Evolutionary conservation across 768 basidiomycete species (phyloP).

Genomic region (Boletus huronensis): DNA sequence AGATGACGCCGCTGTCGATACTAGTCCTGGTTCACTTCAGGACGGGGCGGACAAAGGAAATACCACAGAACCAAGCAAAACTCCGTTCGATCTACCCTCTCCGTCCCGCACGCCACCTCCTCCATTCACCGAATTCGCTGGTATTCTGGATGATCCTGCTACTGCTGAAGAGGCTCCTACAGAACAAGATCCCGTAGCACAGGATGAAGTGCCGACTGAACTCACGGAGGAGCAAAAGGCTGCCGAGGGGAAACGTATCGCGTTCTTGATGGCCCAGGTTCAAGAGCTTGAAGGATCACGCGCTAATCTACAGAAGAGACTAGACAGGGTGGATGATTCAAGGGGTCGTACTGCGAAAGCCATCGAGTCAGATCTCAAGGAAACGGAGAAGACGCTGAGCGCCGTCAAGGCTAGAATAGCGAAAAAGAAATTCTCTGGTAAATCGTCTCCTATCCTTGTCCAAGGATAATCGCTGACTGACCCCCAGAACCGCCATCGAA

Average conservation of each 20-base stretch:
- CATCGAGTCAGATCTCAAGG: slow-evolving; percentile 18
- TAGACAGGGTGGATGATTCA: slow-evolving; percentile 8
- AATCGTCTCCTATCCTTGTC: background rate
- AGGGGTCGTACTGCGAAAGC: background rate
- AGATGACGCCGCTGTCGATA: slow-evolving; percentile 12
- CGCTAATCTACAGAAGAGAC: background rate
- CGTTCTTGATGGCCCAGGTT: slow-evolving; percentile 18
- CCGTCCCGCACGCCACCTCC: slow-evolving; percentile 25
- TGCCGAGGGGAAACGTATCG: slow-evolving; percentile 19
- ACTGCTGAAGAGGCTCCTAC: slow-evolving; percentile 4
- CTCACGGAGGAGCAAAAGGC: slow-evolving; percentile 22
- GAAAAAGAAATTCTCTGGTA: slow-evolving; percentile 24
- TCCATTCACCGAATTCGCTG: slow-evolving; percentile 23
- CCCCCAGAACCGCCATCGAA: slow-evolving; percentile 7
- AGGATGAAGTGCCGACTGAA: slow-evolving; percentile 17
- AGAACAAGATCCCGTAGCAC: slow-evolving; percentile 11
- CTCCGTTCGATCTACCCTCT: slow-evolving; percentile 6
- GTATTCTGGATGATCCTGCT: background rate
- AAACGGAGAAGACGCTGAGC: slow-evolving; percentile 7
- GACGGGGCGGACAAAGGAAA: background rate
- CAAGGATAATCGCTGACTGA: background rate
- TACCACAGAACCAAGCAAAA: background rate
- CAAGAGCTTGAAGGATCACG: slow-evolving; percentile 10
- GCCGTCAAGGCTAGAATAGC: slow-evolving; percentile 11
- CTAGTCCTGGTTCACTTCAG: background rate